Percentiles rank a stretch among this genome's conserved stretches.
phyloP scores from a whole-genome alignment of 2,329 filamentous ascomycete genomes.

The Coniochaeta pulveracea region DNA sequence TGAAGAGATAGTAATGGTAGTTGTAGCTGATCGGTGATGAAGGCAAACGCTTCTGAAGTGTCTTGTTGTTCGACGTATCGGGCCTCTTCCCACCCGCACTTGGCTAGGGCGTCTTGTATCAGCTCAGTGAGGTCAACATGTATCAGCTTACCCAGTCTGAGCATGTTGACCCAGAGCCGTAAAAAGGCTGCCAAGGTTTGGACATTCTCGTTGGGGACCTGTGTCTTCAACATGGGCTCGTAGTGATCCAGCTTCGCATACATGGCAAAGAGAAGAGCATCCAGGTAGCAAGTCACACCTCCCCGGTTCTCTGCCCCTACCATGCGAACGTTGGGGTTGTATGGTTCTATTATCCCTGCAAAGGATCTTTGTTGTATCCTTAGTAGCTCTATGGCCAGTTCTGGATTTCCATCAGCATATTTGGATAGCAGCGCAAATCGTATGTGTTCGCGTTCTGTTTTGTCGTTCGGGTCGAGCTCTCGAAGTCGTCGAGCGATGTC shows the following conservation, averaged over 20 bases:
- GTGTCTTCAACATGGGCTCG: conserved; percentile 79
- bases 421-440: conserved; percentile 44
- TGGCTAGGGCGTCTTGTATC: conserved; percentile 70
- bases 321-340: conserved; percentile 60
- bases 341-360: conserved; percentile 65
- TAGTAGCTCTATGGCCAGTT: conserved; percentile 67
- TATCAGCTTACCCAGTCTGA: conserved; percentile 76
- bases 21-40: conserved; percentile 83
- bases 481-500: conserved; percentile 25
- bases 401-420: conserved; percentile 57
- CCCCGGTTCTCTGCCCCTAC: conserved; percentile 78
- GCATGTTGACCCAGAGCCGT: conserved; percentile 85
- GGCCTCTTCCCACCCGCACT: conserved; percentile 84
- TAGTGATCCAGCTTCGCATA: conserved; percentile 85
- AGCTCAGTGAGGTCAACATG: conserved; percentile 74
- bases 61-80: conserved; percentile 75
- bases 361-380: conserved; percentile 71
- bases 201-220: conserved; percentile 59
- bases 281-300: conserved; percentile 87
- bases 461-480: neutral
- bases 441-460: conserved; percentile 39
- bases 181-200: conserved; percentile 67
- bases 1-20: conserved; percentile 81
- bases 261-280: conserved; percentile 89
- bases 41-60: conserved; percentile 88